Conservation (phyloP, 2,329 filamentous ascomycete genomes). For the Dothistroma pini region DNA sequence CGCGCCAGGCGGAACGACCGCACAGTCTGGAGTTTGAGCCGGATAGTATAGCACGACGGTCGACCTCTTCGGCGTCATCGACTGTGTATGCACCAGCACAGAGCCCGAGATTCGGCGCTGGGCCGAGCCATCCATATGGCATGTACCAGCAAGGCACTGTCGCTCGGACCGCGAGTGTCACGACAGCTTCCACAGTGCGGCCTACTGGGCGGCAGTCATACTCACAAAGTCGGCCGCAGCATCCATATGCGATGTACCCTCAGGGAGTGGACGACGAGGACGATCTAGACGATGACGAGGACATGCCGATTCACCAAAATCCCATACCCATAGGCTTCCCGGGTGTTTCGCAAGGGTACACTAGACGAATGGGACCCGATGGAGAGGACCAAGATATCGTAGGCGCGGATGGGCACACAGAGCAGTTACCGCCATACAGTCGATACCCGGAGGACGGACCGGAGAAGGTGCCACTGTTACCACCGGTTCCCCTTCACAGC, state of each 20-base stretch:
- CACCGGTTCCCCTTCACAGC: constrained; percentile 32
- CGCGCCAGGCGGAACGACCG: constrained; percentile 13
- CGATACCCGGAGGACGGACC: constrained; percentile 72
- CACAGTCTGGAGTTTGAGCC: constrained; percentile 29
- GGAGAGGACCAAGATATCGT: constrained; percentile 88
- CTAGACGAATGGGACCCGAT: constrained; percentile 69
- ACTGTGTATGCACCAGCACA: constrained; percentile 44
- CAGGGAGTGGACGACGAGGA: constrained; percentile 66
- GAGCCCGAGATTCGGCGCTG: constrained; percentile 66
- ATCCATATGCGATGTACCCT: constrained; percentile 82
- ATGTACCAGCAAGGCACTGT: constrained; percentile 74
- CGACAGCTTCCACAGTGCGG: constrained; percentile 66
- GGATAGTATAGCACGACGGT: constrained; percentile 29
- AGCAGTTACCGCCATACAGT: constrained; percentile 88
- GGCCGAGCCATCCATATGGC: constrained; percentile 77
- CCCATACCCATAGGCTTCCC: constrained; percentile 69
- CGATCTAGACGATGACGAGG: constrained; percentile 31
- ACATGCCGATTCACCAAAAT: constrained; percentile 35
- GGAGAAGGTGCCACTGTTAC: constrained; percentile 51
- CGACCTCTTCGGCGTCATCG: constrained; percentile 39
- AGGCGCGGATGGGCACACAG: constrained; percentile 81
- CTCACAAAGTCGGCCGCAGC: constrained; percentile 56
- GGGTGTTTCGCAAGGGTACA: constrained; percentile 61
- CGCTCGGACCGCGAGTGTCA: constrained; percentile 59
- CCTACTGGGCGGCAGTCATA: constrained; percentile 53